Base-by-base conservation (phyloP, 1,284 basidiomycete genomes). In the Cryptococcus sp. region DNA sequence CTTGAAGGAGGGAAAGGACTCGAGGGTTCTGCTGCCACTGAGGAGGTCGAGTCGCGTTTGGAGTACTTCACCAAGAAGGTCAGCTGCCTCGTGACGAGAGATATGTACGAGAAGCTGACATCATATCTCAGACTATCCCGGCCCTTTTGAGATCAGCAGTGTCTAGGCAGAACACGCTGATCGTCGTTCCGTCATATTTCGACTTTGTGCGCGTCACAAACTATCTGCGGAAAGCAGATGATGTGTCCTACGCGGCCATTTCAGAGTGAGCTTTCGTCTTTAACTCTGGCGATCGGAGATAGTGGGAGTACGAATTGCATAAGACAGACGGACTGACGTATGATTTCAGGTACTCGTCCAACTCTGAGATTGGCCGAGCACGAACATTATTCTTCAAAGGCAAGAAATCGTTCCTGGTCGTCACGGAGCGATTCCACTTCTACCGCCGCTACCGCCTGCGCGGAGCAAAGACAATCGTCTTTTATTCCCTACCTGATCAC, bases 381-480 rank as follows among this genome's bases (percentile, higher is more conserved):
- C 84, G 96, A 50, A 90, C 94, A 68, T 85, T 89, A 0, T 99
- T 99, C 81, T 97, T 96, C 83, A 84, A 83, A 45, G 91, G 91
- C 54, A 89, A 90, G 70, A 92, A 89, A 67, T 82, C 88, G 0
- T 91, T 98, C 81, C 77, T 99, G 22, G 81, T 99, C 62, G 83
- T 98, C 66, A 97, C 91, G 60, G 96, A 99, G 76, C 86, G 96
- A 20, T 97, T 98, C 82, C 93, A 99, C 78, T 99, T 99, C 76
- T 99, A 94, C 83, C 85, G 91, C 61, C 84, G 91, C 54, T 96
- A 96, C 80, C 91, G 90, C 66, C 84, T 97, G 49, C 83, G 94
- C 65, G 96, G 95, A 8, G 90, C 93, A 53, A 87, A 89, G 58
- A 97, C 96, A 62, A 75, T 98, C 57, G 82, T 98, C 27, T 99